Evolutionary conservation across 805 yeast genomes (phyloP), one percentile per base, ranked within the genome.

Genomic region (Starmerella sp.): DNA sequence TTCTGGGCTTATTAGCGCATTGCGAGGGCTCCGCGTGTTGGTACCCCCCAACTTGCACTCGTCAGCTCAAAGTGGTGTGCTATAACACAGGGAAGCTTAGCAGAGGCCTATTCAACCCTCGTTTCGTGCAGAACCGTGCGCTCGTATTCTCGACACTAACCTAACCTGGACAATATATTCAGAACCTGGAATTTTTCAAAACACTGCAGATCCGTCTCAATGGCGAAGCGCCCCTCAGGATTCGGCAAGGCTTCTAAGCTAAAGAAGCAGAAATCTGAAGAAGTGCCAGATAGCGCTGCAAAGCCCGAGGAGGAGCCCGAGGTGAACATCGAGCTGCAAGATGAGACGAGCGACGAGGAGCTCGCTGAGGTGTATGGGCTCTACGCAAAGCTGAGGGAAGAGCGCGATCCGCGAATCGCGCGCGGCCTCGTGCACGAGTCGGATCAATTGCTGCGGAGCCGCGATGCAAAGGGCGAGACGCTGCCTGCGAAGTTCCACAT

Each of bases 391-490:
- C 86, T 79, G 69, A 63, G 70, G 43, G 66, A 72, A 5, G 80
- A 77, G 4, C 77, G 78, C 54, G 84, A 82, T 28, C 60, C 59
- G 28, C 61, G 61, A 17, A 51, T 71, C 10, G 64, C 71, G 17
- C 62, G 89, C 63, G 97, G 96, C 29, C 76, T 90, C 5, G 77
- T 91, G n/a, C 96, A 90, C 63, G 97, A 91, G 66, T 85, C 95
- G 71, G 96, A 91, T 64, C 71, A 95, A 50, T 67, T 88, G 36
- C 73, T 89, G 60, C 60, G 71, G 30, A 61, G 64, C 37, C 58
- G 67, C 4, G 63, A 67, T 46, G 66, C 58, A 29, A 56, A 60
- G 17, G 65, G 39, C 57, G 63, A 47, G 9, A 39, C 48, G 2
- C 58, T 69, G 11, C 65, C 70, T 5, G 70, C 72, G 7, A 63